Evolutionary conservation across 208 protist genomes (phyloP).

Genomic region (Crithidia expoeki): DNA sequence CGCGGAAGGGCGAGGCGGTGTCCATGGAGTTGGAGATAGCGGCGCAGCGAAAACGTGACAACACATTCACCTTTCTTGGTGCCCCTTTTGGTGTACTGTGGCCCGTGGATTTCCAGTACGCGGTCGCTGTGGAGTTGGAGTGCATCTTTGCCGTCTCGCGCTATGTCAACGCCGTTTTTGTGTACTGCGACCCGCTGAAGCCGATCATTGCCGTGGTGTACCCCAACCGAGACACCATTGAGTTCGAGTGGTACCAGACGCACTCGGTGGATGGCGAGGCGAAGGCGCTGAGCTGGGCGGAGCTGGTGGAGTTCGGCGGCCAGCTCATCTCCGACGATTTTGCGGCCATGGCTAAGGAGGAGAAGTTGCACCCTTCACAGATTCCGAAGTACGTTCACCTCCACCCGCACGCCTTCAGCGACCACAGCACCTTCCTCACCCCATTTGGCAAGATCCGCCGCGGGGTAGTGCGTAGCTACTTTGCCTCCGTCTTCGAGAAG

Average conservation of each 20-base stretch:
- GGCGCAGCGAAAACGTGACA: constrained; percentile 65
- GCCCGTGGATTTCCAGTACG: constrained; percentile 77
- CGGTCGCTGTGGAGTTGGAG: constrained; percentile 74
- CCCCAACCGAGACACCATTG: constrained; percentile 84
- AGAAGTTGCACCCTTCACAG: constrained; percentile 68
- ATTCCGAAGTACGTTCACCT: constrained; percentile 74
- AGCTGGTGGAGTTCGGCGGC: constrained; percentile 64
- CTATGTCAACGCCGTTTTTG: constrained; percentile 88
- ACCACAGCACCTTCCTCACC: constrained; percentile 79
- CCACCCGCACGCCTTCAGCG: constrained; percentile 87
- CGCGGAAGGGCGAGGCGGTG: constrained; percentile 27
- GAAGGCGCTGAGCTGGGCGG: constrained; percentile 59
- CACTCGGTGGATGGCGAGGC: constrained; percentile 13
- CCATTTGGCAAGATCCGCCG: constrained; percentile 75
- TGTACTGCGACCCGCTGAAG: constrained; percentile 71
- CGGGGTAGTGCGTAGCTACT: constrained; percentile 67
- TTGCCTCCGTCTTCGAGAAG: constrained; percentile 61
- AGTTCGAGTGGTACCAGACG: constrained; percentile 80
- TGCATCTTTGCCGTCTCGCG: constrained; percentile 74
- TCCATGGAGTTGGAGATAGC: constrained; percentile 56
- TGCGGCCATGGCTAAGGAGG: constrained; percentile 45
- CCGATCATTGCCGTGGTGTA: constrained; percentile 84
- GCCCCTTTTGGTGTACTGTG: constrained; percentile 73
- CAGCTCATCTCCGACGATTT: constrained; percentile 73
- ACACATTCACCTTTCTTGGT: constrained; percentile 71